These are phyloP conservation scores for Mycena maculata DNA, from an alignment of 768 basidiomycete species.

Conservation along the genomic window DNA sequence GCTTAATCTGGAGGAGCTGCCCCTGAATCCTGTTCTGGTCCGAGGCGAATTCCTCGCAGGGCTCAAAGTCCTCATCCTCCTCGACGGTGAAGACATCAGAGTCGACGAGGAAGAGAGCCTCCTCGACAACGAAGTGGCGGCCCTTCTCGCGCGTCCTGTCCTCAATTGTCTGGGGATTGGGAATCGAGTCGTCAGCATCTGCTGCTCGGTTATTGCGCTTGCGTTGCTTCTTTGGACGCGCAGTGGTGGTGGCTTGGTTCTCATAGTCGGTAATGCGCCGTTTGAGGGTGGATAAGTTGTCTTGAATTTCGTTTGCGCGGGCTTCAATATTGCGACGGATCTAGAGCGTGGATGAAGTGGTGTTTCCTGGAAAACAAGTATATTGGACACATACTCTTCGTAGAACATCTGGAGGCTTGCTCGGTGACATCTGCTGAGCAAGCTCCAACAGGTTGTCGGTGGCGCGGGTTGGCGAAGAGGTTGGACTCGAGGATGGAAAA, in stretches of 20 bases:
- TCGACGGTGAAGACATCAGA: not conserved
- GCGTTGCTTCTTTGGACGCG: slow-evolving; percentile 6
- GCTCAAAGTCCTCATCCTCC: too few relatives aligned
- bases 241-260: not conserved
- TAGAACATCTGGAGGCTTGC: not conserved
- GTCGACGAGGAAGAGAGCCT: slow-evolving; percentile 13
- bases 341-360: not conserved
- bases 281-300: not conserved
- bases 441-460: not conserved
- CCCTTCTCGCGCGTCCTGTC: slow-evolving; percentile 1
- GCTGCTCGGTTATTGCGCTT: slow-evolving; percentile 2
- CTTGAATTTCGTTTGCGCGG: not conserved
- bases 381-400: not conserved
- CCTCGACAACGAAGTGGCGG: slow-evolving; percentile 4
- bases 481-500: not conserved
- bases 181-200: not conserved
- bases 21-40: slow-evolving; percentile 1
- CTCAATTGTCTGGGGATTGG: slow-evolving; percentile 5
- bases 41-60: not conserved
- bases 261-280: slow-evolving; percentile 4
- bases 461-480: not conserved
- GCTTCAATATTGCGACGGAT: not conserved
- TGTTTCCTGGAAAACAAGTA: too few relatives aligned
- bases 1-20: slow-evolving; percentile 6
- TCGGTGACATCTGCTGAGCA: slow-evolving; percentile 1